phyloP scores from a whole-genome alignment of 371 early-diverging fungal genomes.

The Mucor circinelloides region DNA sequence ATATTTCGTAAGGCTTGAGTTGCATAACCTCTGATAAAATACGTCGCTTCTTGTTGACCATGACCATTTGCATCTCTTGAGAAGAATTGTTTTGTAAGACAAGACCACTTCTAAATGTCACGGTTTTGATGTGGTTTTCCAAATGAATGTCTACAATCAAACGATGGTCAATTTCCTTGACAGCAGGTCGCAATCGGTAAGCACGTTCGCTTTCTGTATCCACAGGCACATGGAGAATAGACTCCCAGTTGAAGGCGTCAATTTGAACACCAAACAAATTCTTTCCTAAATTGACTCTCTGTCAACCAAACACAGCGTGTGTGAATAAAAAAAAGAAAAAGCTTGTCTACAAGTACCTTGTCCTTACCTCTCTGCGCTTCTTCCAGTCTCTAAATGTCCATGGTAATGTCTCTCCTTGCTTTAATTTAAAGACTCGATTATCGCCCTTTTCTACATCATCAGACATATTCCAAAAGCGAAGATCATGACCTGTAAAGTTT shows the following conservation, averaged over 20 bases:
- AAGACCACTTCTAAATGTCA: conserved; percentile 77
- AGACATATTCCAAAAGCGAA: conserved; percentile 80
- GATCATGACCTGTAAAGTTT: conserved; percentile 77
- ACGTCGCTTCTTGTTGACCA: conserved; percentile 49
- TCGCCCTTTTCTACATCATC: conserved; percentile 36
- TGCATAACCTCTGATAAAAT: conserved; percentile 22
- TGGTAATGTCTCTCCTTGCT: conserved; percentile 61
- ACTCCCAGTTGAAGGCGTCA: conserved; percentile 73
- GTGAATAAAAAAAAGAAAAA: background rate
- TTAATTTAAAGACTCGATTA: conserved; percentile 48
- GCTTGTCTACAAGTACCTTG: too few species aligned
- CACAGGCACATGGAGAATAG: conserved; percentile 66
- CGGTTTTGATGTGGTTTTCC: conserved; percentile 73
- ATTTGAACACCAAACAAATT: conserved; percentile 74
- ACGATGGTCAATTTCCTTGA: conserved; percentile 66
- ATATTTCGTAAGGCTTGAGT: conserved; percentile 57
- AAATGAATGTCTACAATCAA: conserved; percentile 77
- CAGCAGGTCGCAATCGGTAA: conserved; percentile 65
- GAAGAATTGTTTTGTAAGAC: conserved; percentile 65
- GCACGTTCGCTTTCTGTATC: conserved; percentile 73
- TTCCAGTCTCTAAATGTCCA: conserved; percentile 90
- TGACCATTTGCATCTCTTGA: conserved; percentile 57
- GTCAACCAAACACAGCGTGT: too few species aligned
- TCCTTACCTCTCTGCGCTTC: conserved; percentile 68
- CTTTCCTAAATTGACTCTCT: conserved; percentile 35